Percentiles rank a stretch among this genome's conserved stretches.
Evolutionary conservation across 371 early-diverging fungal genomes (phyloP).

Genomic region (Basidiobolus meristosporus): DNA sequence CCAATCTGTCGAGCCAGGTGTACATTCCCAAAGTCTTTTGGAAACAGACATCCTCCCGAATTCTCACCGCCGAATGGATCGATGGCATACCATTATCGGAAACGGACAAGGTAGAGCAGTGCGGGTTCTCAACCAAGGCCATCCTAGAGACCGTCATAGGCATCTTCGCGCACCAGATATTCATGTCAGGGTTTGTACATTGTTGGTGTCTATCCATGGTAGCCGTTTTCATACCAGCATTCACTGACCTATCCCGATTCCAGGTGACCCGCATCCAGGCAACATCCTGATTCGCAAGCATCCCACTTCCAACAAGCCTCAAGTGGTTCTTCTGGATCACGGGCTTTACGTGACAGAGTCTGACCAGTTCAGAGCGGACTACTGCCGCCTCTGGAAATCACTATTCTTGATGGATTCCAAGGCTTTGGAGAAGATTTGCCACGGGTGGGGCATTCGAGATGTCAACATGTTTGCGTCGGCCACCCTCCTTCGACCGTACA

Average conservation of each 20-base stretch:
- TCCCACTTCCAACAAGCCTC: slow-evolving; percentile 23
- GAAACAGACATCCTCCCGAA: slow-evolving; percentile 42
- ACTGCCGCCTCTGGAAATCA: slow-evolving; percentile 72
- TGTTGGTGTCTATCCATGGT: slow-evolving; percentile 17
- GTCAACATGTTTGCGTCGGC: slow-evolving; percentile 64
- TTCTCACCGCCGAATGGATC: slow-evolving; percentile 79
- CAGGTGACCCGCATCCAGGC: slow-evolving; percentile 70
- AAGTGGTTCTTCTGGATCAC: slow-evolving; percentile 76
- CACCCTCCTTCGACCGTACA: slow-evolving; percentile 60
- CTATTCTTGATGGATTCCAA: slow-evolving; percentile 41
- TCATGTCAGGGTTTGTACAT: slow-evolving; percentile 74
- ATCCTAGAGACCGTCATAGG: slow-evolving; percentile 62
- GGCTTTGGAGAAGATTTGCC: slow-evolving; percentile 35
- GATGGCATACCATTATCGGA: slow-evolving; percentile 49
- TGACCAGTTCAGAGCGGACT: slow-evolving; percentile 52
- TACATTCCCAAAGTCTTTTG: slow-evolving; percentile 68
- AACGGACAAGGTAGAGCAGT: slow-evolving; percentile 13
- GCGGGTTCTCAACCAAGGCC: slow-evolving; percentile 16
- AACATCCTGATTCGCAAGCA: slow-evolving; percentile 65
- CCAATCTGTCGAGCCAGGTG: slow-evolving; percentile 20
- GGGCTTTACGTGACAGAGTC: slow-evolving; percentile 72
- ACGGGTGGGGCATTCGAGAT: slow-evolving; percentile 71
- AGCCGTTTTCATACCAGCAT: background rate
- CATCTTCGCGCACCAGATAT: slow-evolving; percentile 79
- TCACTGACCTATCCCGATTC: background rate